phyloP scores from a whole-genome alignment of 2,329 filamentous ascomycete species.

The Allantophomopsis lycopodina region DNA sequence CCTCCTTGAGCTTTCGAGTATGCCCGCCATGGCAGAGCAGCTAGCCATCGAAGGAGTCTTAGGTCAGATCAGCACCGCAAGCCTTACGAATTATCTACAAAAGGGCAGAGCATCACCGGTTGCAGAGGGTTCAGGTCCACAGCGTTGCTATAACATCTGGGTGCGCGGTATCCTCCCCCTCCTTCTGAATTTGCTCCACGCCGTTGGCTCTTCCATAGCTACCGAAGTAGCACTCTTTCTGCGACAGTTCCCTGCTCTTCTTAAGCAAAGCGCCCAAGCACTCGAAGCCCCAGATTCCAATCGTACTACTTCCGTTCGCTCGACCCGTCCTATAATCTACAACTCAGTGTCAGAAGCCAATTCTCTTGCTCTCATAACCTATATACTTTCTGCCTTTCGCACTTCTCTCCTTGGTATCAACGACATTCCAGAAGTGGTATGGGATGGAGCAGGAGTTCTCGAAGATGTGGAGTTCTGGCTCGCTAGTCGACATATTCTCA shows the following conservation, averaged over 20 bases:
- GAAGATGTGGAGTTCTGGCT: conserved; percentile 81
- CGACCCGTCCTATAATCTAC: conserved; percentile 52
- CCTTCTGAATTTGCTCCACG: conserved; percentile 74
- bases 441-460: conserved; percentile 58
- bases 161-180: conserved; percentile 75
- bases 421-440: conserved; percentile 60
- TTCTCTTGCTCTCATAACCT: conserved; percentile 61
- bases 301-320: conserved; percentile 28
- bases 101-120: conserved; percentile 63
- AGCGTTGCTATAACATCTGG: conserved; percentile 83
- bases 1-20: conserved; percentile 71
- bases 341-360: conserved; percentile 65
- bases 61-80: conserved; percentile 65
- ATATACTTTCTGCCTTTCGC: conserved; percentile 55
- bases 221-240: conserved; percentile 78
- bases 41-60: conserved; percentile 80
- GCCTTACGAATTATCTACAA: conserved; percentile 64
- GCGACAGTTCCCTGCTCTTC: conserved; percentile 74
- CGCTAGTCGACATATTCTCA: conserved; percentile 51
- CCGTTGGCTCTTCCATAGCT: conserved; percentile 69
- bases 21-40: conserved; percentile 74
- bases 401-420: conserved; percentile 45
- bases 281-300: conserved; percentile 48
- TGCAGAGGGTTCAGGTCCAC: conserved; percentile 51
- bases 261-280: conserved; percentile 56